These are phyloP conservation scores for Potentilla sterilis DNA, from an alignment of 306 rosid genomes.

Conservation along the genomic window DNA sequence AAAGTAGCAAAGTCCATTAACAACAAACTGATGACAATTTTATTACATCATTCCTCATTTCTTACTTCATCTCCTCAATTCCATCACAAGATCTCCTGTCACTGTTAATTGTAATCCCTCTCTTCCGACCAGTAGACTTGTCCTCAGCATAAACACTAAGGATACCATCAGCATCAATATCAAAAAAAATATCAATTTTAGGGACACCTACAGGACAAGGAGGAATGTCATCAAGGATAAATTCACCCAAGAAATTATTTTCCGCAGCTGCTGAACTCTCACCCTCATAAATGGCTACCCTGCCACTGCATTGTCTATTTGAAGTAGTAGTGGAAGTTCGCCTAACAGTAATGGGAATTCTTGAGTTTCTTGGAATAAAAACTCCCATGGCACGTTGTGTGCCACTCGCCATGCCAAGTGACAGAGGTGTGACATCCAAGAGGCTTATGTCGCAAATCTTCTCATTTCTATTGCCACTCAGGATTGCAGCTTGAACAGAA, in stretches of 20 bases:
- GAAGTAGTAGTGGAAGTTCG: neutral
- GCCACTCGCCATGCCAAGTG: slow-evolving; percentile 1
- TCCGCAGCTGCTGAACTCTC: neutral
- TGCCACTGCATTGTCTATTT: neutral
- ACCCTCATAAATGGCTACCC: neutral
- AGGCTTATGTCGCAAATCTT: neutral
- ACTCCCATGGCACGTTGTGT: neutral
- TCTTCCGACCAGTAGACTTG: neutral
- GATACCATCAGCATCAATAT: neutral
- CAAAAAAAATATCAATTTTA: neutral
- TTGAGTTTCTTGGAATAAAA: neutral
- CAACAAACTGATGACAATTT: neutral
- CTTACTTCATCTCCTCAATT: neutral
- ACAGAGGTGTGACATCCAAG: slow-evolving; percentile 1
- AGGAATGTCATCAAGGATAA: neutral
- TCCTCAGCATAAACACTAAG: neutral
- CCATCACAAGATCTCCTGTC: neutral
- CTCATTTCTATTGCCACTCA: neutral
- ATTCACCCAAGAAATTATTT: neutral
- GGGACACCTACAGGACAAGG: neutral
- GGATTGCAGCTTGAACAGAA: neutral
- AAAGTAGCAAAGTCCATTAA: neutral
- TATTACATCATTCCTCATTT: neutral
- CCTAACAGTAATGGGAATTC: neutral
- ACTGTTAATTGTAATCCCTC: neutral